These are phyloP conservation scores for Firmiana major DNA, from an alignment of 345 rosid species.

Conservation along the genomic window DNA sequence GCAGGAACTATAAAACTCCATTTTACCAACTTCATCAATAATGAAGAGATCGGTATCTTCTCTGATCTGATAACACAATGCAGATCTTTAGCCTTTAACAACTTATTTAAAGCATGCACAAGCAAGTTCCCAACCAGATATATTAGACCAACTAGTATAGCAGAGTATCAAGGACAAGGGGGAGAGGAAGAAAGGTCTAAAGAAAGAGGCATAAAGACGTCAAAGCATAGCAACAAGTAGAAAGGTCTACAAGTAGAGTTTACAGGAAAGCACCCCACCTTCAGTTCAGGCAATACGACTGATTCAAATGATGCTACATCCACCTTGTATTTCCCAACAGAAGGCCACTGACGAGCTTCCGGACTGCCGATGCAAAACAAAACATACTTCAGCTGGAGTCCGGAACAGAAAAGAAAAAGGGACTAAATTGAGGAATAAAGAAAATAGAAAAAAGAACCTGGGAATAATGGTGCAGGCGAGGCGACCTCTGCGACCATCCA, in stretches of 20 bases:
- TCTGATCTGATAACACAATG: conserved; percentile 37
- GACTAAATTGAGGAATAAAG: neutral
- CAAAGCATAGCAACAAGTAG: neutral
- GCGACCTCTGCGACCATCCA: conserved; percentile 53
- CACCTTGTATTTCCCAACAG: conserved; percentile 67
- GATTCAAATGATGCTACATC: conserved; percentile 65
- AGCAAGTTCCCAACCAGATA: too few species aligned
- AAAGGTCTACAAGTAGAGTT: neutral
- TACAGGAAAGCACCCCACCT: conserved; percentile 30
- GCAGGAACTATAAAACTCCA: conserved; percentile 64
- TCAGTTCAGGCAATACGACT: conserved; percentile 60
- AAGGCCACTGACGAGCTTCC: conserved; percentile 58
- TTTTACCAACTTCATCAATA: conserved; percentile 73
- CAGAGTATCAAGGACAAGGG: neutral
- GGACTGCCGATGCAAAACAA: conserved; percentile 32
- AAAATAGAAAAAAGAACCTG: conserved; percentile 23
- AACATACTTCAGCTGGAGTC: conserved; percentile 1
- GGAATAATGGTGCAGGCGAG: conserved; percentile 53
- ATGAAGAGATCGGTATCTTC: conserved; percentile 57
- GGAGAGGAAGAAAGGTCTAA: neutral
- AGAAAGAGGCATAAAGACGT: neutral
- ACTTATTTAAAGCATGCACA: neutral
- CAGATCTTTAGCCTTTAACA: neutral
- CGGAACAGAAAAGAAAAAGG: neutral
- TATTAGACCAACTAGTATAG: too few species aligned